Conservation (phyloP, 2,329 filamentous ascomycete genomes). For the Neonectria magnoliae region DNA sequence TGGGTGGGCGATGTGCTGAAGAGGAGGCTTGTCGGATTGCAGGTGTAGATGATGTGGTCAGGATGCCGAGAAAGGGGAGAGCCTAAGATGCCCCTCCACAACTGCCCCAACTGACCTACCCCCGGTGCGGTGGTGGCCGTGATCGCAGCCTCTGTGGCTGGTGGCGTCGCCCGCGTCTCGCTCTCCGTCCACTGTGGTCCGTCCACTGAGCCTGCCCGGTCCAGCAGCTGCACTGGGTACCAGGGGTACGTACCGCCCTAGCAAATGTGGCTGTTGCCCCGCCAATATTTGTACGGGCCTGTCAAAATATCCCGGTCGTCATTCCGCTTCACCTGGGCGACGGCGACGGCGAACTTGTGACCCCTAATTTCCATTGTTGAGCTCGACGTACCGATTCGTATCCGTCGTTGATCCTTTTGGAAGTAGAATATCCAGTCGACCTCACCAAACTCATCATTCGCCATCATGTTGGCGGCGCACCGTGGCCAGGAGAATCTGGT, state of each 20-base stretch:
- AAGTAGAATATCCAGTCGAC: conserved; percentile 18
- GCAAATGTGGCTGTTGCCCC: conserved; percentile 40
- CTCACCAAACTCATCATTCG: background rate
- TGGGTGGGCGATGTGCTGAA: conserved; percentile 43
- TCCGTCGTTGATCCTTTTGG: conserved; percentile 18
- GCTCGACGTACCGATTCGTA: conserved; percentile 6
- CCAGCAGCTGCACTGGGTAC: conserved; percentile 1
- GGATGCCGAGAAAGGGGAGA: conserved; percentile 50
- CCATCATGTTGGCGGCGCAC: conserved; percentile 77
- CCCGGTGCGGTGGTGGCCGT: conserved; percentile 38
- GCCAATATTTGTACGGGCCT: conserved; percentile 38
- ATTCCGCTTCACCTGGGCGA: background rate
- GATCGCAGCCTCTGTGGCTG: conserved; percentile 43
- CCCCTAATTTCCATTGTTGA: conserved; percentile 12
- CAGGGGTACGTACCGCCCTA: background rate
- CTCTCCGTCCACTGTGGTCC: background rate
- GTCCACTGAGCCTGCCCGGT: background rate
- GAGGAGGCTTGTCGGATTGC: conserved; percentile 46
- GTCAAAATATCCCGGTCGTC: conserved; percentile 36
- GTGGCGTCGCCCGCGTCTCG: conserved; percentile 32
- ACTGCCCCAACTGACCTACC: conserved; percentile 32
- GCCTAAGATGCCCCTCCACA: conserved; percentile 50
- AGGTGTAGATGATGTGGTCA: conserved; percentile 46
- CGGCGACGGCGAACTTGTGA: conserved; percentile 8
- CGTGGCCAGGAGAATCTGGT: conserved; percentile 90